These are phyloP conservation scores for Scheffersomyces titani DNA, from an alignment of 1,139 yeast genomes.

Conservation along the genomic window DNA sequence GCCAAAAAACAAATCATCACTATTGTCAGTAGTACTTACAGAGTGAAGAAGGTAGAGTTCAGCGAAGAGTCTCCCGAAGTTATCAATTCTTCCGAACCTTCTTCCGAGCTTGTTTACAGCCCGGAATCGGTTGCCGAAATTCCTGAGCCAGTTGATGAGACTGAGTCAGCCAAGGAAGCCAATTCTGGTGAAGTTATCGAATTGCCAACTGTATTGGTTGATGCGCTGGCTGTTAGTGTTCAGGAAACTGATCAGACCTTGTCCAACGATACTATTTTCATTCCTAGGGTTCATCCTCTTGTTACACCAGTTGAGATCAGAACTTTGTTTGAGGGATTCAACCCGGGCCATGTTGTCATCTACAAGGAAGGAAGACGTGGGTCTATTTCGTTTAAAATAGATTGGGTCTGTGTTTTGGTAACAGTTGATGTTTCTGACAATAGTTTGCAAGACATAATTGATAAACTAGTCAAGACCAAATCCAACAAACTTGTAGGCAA, in stretches of 20 bases:
- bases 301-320: constrained; percentile 44
- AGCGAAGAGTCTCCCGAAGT: constrained; percentile 1
- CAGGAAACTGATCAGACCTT: constrained; percentile 4
- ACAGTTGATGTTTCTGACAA: constrained; percentile 40
- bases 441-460: constrained; percentile 43
- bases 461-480: constrained; percentile 33
- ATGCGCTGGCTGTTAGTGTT: background rate
- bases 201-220: background rate
- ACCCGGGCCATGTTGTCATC: constrained; percentile 23
- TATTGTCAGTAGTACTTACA: background rate
- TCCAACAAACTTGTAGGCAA: constrained; percentile 26
- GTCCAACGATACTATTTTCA: constrained; percentile 54
- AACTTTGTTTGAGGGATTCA: constrained; percentile 43
- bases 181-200: background rate
- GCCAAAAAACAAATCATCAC: background rate
- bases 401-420: constrained; percentile 1
- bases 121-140: background rate
- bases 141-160: background rate
- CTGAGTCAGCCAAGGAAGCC: background rate
- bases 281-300: constrained; percentile 44
- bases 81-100: background rate
- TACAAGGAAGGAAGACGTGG: constrained; percentile 1
- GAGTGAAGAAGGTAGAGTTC: background rate
- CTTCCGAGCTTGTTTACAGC: background rate
- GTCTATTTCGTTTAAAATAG: constrained; percentile 1